Evolutionary conservation across 371 early-diverging fungal genomes (phyloP).

Genomic region (Mortierella sp.): DNA sequence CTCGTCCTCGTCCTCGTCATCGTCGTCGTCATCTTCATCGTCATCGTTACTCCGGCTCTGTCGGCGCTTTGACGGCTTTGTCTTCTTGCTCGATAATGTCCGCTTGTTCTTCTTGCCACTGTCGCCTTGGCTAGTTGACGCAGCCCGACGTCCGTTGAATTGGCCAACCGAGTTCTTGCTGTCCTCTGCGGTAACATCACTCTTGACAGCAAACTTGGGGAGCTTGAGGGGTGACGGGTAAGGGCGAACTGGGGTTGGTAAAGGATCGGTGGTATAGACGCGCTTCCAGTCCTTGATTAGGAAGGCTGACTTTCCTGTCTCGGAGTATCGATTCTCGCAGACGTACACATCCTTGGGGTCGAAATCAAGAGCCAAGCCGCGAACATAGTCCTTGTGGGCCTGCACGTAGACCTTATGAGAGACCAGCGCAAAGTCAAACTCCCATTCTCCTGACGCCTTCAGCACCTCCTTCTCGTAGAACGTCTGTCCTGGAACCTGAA

Average conservation of each 20-base stretch:
- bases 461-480: conserved; percentile 67
- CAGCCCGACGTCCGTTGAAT: conserved; percentile 42
- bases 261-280: conserved; percentile 45
- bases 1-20: conserved; percentile 44
- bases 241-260: conserved; percentile 37
- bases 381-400: conserved; percentile 63
- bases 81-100: conserved; percentile 19
- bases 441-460: conserved; percentile 59
- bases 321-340: conserved; percentile 62
- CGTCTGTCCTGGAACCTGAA: conserved; percentile 62
- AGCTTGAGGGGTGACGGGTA: conserved; percentile 49
- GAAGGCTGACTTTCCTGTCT: conserved; percentile 52
- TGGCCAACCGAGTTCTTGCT: conserved; percentile 26
- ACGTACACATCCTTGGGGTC: conserved; percentile 63
- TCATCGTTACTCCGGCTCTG: conserved; percentile 23
- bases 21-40: conserved; percentile 39
- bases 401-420: conserved; percentile 63
- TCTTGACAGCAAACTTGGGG: conserved; percentile 44
- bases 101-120: conserved; percentile 30
- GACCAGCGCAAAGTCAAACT: conserved; percentile 60
- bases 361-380: conserved; percentile 59
- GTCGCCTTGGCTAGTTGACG: conserved; percentile 33
- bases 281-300: conserved; percentile 60
- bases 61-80: conserved; percentile 38
- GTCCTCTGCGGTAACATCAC: conserved; percentile 27